Evolutionary conservation across 2,329 filamentous ascomycete genomes (phyloP), one percentile per base, ranked within the genome.

Genomic region (Ceratocystiopsis brevicomis): DNA sequence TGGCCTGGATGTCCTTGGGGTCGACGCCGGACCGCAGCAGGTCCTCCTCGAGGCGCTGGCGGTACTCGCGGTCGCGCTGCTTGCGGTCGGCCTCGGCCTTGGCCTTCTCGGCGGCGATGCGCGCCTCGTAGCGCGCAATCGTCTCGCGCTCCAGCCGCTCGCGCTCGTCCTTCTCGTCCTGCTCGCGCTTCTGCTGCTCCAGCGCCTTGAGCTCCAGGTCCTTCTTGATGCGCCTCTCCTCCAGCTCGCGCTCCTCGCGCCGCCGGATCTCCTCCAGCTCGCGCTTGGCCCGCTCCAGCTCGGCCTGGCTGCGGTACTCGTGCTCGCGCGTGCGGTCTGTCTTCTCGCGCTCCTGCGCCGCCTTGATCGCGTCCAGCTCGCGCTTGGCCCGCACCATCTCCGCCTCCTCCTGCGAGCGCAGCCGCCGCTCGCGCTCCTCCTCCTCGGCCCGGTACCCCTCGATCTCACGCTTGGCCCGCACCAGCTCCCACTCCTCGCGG

Each of bases 11-110:
- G 48, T 69, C 66, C 49, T 68, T 66, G 51, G 76, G 71, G 51
- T 69, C 66, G 37, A 78, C 59, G 3, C 75, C 74, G 2, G 73
- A 70, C 40, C 68, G 67, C 46, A 70, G 57, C 35, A 79, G 59
- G 41, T 76, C 67, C 49, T 76, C 69, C 51, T 71, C 68, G 39
- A 78, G 58, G 37, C 68, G 65, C 21, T 61, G 60, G 53, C 69
- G 64, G 50, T 72, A 76, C 51, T 76, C 65, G 48, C 60, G 62
- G 39, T 78, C 69, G 37, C 59, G 60, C 45, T 62, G 54, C 45
- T 68, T 68, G 43, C 61, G 63, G 44, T 67, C 63, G 46, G 64
- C 62, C 48, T 62, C 60, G 48, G 70, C 67, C 50, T 58, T 63
- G 36, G 61, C 58, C 19, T 57, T 54, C 43, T 66, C 66, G 44